Evolutionary conservation across 345 rosid genomes (phyloP).

Genomic region (Eutrema heterophyllum): DNA sequence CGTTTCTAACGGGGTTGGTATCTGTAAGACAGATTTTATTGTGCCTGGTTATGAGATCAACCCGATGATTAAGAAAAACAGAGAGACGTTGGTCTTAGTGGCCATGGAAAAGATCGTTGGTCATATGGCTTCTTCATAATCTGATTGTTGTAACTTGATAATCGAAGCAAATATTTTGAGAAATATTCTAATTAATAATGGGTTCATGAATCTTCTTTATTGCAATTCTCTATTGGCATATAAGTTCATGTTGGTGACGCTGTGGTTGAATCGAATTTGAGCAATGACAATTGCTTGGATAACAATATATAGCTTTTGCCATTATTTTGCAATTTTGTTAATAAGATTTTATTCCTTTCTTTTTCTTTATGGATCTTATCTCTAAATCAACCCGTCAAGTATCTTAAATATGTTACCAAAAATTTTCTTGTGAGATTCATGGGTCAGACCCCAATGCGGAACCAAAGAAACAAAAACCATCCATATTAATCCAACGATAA

Average conservation of each 20-base stretch:
- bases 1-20: not conserved
- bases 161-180: not conserved
- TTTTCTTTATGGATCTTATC: no score
- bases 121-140: not conserved
- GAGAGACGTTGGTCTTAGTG: not conserved
- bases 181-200: not conserved
- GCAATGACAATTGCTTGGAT: not conserved
- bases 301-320: no score
- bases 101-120: conserved; percentile 1
- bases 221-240: not conserved
- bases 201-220: not conserved
- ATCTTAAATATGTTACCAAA: not conserved
- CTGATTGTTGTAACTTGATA: not conserved
- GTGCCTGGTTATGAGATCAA: conserved; percentile 7
- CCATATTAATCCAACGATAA: not conserved
- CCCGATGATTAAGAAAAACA: conserved; percentile 17
- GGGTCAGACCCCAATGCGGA: not conserved
- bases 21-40: conserved; percentile 19
- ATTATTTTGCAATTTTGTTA: not conserved
- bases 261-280: not conserved
- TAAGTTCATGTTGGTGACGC: not conserved
- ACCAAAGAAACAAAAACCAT: not conserved
- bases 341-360: not conserved
- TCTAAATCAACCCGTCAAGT: not conserved
- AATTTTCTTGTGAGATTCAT: not conserved